Percentiles rank a stretch among this genome's conserved stretches.
Conservation (phyloP, 1,284 basidiomycete species). For the Malassezia arunalokei region DNA sequence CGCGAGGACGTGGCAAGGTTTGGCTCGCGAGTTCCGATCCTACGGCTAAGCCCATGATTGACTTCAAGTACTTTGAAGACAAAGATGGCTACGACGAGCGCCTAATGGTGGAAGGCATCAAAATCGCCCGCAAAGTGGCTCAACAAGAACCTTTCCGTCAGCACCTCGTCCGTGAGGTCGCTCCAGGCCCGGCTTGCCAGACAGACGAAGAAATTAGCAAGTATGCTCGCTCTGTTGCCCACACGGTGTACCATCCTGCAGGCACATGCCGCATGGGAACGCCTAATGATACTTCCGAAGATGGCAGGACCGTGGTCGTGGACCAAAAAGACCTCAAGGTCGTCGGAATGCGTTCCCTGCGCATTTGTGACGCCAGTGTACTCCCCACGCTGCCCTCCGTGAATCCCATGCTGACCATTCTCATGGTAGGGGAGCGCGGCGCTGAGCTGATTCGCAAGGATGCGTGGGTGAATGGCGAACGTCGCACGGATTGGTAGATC, state of each 20-base stretch:
- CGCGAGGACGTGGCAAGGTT: conserved; percentile 46
- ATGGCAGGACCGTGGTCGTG: conserved; percentile 26
- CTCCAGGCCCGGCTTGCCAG: conserved; percentile 42
- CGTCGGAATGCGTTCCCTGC: conserved; percentile 33
- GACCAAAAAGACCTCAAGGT: conserved; percentile 38
- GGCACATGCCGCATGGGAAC: conserved; percentile 47
- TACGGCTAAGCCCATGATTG: conserved; percentile 48
- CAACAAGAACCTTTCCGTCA: conserved; percentile 49
- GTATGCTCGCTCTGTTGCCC: conserved; percentile 42
- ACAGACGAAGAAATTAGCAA: conserved; percentile 39
- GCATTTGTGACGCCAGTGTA: conserved; percentile 43
- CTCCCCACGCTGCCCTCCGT: conserved; percentile 43
- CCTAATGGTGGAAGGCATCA: conserved; percentile 51
- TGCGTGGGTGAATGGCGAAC: conserved; percentile 27
- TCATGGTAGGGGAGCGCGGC: conserved; percentile 43
- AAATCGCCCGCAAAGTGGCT: conserved; percentile 50
- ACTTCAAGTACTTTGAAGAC: conserved; percentile 52
- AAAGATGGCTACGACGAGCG: conserved; percentile 50
- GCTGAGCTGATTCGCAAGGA: conserved; percentile 40
- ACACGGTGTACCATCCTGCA: conserved; percentile 47
- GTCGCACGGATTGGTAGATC: conserved; percentile 1
- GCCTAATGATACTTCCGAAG: conserved; percentile 21
- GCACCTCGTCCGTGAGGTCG: conserved; percentile 48
- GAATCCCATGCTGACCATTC: conserved; percentile 33
- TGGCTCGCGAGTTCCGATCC: conserved; percentile 49